Percentiles rank a stretch among this genome's conserved stretches.
Evolutionary conservation across 345 rosid species (phyloP).

Genomic region (Eucalyptus brandiana): DNA sequence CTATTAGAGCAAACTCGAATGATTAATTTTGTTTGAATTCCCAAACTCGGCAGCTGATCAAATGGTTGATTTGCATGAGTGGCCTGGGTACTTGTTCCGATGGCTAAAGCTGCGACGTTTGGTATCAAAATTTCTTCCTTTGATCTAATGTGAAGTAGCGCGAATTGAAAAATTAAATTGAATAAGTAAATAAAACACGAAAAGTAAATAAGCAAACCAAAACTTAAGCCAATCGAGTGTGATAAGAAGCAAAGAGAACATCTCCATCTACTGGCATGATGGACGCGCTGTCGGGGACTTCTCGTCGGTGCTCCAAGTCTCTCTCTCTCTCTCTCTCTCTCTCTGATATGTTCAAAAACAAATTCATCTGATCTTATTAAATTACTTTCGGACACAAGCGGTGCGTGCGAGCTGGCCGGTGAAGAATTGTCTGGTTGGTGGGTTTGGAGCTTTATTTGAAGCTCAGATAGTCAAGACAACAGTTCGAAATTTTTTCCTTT

Average conservation of each 20-base stretch:
- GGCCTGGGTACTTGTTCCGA: too few relatives aligned
- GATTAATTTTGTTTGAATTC: fast-evolving
- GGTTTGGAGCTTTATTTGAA: too few relatives aligned
- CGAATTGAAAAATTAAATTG: not conserved
- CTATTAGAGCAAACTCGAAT: too few relatives aligned
- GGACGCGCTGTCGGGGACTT: not conserved
- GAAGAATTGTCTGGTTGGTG: too few relatives aligned
- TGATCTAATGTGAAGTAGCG: not conserved
- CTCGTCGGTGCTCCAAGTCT: not conserved
- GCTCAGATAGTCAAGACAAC: too few relatives aligned
- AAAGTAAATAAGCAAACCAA: too few relatives aligned
- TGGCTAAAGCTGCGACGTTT: fast-evolving
- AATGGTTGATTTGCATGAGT: not conserved
- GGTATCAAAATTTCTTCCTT: not conserved
- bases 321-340: not conserved
- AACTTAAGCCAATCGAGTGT: too few relatives aligned
- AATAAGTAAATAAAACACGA: not conserved
- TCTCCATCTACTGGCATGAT: not conserved
- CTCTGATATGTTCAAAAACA: not conserved
- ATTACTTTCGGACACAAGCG: not conserved
- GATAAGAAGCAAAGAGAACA: not conserved
- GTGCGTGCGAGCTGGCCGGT: not conserved
- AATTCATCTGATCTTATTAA: not conserved
- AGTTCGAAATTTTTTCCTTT: too few relatives aligned
- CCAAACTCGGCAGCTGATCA: fast-evolving